A percentile compares a stretch with the other conserved stretches of the same genome.
Evolutionary conservation across 306 rosid genomes (phyloP).

Genomic region (Castanea crenata): DNA sequence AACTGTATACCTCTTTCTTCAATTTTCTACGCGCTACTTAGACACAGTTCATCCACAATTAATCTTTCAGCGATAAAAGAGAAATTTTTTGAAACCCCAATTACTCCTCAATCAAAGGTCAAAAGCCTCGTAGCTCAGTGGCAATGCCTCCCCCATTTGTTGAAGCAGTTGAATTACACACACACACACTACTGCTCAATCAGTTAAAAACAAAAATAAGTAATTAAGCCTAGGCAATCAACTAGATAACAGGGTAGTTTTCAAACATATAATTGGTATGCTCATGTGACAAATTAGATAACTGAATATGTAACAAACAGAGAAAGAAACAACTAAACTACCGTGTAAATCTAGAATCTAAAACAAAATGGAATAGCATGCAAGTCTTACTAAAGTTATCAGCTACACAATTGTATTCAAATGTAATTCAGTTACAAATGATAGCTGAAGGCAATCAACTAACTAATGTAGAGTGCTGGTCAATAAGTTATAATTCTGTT

Average conservation of each 20-base stretch:
- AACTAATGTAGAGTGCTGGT: background rate
- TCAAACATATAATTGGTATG: background rate
- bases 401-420: background rate
- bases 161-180: too few relatives aligned
- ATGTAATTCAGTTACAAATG: background rate
- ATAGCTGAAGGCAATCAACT: background rate
- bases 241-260: background rate
- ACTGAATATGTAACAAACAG: background rate
- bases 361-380: background rate
- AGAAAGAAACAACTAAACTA: background rate
- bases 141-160: too few relatives aligned
- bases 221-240: background rate
- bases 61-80: background rate
- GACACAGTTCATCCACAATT: background rate
- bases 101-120: background rate
- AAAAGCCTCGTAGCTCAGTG: too few relatives aligned
- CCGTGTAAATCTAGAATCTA: background rate
- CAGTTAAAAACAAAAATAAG: background rate
- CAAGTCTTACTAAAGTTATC: too few relatives aligned
- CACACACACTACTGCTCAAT: background rate
- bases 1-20: background rate
- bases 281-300: background rate
- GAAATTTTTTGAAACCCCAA: background rate
- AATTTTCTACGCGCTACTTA: background rate
- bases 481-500: background rate